Evolutionary conservation across 495 filamentous ascomycete genomes (phyloP), one percentile per base, ranked within the genome.

Genomic region (Umbilicaria muhlenbergii): DNA sequence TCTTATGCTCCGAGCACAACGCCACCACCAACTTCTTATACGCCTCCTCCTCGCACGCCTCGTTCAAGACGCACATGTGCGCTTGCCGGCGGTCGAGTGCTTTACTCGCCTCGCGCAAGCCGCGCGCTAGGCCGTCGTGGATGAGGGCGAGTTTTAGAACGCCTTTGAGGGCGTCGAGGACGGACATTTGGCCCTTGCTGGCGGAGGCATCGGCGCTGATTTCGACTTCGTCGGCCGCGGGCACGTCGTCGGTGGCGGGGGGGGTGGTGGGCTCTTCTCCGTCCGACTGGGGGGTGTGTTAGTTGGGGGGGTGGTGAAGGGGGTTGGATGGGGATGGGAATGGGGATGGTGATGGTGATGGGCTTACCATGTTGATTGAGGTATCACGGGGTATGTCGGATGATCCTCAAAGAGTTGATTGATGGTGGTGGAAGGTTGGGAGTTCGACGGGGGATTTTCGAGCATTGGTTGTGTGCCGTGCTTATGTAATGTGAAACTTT

Each of bases 21-120:
- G 91, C 91, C 49, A 96, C 84, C 52, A 98, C 89, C 39, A 98
- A 77, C 79, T 98, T 98, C 85, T 98, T 98, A 75, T 98, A 98
- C 50, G 91, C 89, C 75, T 98, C 91, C 77, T 98, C 92, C 71
- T 96, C 91, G 72, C 91, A 98, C 49, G 69, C 80, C 76, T 98
- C 91, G 74, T 96, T 96, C 46, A 98, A 77, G 55, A 98, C 91
- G 69, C 92, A 96, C 86, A 98, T 94, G 69, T 98, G 92, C 21
- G 91, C 91, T 75, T 98, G 85, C 52, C 92, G 83, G 55, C 91
- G 76, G 69, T 96, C 92, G 48, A 98, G 82, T 41, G 91, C 86
- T 78, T 98, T 98, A 70, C 77, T 81, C 42, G 92, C 92, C 70
- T 98, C 91, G 52, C 92, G 86, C 46, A 98, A 83, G 66, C 91